A percentile compares a stretch with the other conserved stretches of the same genome.
Evolutionary conservation across 257 asterid species (phyloP).

Genomic region (Echium plantagineum): DNA sequence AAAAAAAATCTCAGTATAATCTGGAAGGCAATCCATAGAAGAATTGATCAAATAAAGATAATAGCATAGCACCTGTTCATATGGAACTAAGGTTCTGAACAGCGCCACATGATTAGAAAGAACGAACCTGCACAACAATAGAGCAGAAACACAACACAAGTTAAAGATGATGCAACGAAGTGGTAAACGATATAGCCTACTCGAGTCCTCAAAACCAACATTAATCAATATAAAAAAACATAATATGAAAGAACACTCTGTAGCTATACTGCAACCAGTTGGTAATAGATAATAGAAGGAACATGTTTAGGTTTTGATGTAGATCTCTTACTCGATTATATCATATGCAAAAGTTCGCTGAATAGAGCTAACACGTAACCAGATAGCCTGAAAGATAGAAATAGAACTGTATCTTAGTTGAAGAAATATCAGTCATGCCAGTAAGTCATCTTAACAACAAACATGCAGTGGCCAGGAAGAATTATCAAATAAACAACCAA

Average conservation of each 20-base stretch:
- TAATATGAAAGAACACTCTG: background rate
- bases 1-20: constrained; percentile 14
- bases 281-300: background rate
- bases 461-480: background rate
- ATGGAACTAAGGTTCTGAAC: constrained; percentile 83
- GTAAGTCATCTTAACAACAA: background rate
- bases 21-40: constrained; percentile 7
- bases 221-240: background rate
- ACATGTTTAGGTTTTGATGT: background rate
- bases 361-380: constrained; percentile 65
- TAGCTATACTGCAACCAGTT: background rate
- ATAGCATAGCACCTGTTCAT: constrained; percentile 57
- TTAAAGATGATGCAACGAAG: background rate
- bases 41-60: constrained; percentile 4
- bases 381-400: constrained; percentile 59
- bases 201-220: constrained; percentile 4
- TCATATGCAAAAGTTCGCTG: constrained; percentile 94
- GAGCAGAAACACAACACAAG: constrained; percentile 13
- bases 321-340: constrained; percentile 74
- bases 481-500: constrained; percentile 1
- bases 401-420: constrained; percentile 9
- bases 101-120: constrained; percentile 79
- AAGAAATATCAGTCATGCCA: constrained; percentile 4
- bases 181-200: background rate
- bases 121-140: constrained; percentile 57